These are phyloP conservation scores for Sporothrix schenckii DNA, from an alignment of 2,329 filamentous ascomycete genomes.

Conservation along the genomic window DNA sequence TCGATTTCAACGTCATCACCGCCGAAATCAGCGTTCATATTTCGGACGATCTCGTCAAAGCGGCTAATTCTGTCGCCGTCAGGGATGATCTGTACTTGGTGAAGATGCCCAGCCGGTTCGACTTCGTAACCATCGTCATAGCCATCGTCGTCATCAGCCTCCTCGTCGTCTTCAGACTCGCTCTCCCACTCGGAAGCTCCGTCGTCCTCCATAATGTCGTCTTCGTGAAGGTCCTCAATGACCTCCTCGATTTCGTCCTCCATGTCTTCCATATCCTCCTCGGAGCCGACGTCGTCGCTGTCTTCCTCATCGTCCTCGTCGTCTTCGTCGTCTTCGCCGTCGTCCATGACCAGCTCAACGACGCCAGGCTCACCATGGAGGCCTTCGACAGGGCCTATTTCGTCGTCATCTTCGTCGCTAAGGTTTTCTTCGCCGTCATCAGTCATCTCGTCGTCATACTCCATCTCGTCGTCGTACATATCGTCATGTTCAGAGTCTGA, in stretches of 20 bases:
- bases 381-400: conserved; percentile 84
- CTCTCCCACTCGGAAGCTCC: conserved; percentile 65
- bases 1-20: conserved; percentile 55
- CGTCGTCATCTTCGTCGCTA: conserved; percentile 86
- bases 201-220: conserved; percentile 62
- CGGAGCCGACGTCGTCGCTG: conserved; percentile 51
- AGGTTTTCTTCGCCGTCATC: conserved; percentile 82
- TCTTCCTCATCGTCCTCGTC: conserved; percentile 53
- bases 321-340: conserved; percentile 65
- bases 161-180: conserved; percentile 60
- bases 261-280: conserved; percentile 50
- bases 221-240: conserved; percentile 65
- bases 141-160: conserved; percentile 56
- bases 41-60: conserved; percentile 42
- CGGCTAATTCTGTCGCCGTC: conserved; percentile 57
- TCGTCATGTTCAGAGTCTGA: conserved; percentile 77
- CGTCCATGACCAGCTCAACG: conserved; percentile 79
- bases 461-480: conserved; percentile 95
- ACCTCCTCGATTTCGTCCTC: conserved; percentile 58
- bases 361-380: conserved; percentile 64
- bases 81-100: conserved; percentile 51
- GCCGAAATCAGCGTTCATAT: conserved; percentile 27
- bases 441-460: conserved; percentile 78
- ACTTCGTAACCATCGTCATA: conserved; percentile 38
- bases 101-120: conserved; percentile 6